Percentiles rank a stretch among this genome's conserved stretches.
Conservation (phyloP, 441 rosid genomes). For the Euphorbia celastroides region DNA sequence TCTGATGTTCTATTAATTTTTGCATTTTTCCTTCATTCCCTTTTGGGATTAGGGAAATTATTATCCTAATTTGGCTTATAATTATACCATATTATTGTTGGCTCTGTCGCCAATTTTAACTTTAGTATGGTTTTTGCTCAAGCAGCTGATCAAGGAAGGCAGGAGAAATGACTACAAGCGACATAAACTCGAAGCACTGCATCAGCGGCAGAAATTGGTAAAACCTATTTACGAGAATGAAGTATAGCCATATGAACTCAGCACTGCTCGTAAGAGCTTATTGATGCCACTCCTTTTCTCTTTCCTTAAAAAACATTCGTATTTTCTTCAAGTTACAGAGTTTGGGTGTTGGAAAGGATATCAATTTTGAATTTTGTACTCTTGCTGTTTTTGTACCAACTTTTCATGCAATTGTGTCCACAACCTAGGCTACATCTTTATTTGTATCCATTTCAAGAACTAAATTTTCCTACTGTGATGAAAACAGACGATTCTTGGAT, state of each 20-base stretch:
- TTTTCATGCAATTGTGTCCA: background rate
- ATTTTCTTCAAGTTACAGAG: background rate
- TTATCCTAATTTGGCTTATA: background rate
- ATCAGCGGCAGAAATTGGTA: constrained; percentile 97
- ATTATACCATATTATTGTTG: constrained; percentile 1
- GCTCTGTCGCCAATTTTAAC: no score
- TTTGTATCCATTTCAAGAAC: background rate
- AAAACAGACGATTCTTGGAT: background rate
- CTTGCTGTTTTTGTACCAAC: background rate
- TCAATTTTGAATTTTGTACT: background rate
- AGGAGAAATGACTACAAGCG: constrained; percentile 95
- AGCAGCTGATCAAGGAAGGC: constrained; percentile 91
- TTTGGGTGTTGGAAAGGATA: no score
- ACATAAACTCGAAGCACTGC: constrained; percentile 89
- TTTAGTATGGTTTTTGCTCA: constrained; percentile 4
- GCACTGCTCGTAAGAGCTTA: background rate
- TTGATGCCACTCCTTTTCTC: background rate
- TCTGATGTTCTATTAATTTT: background rate
- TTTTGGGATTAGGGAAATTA: background rate
- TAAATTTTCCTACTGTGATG: background rate
- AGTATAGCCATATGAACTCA: background rate
- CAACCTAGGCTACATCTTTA: background rate
- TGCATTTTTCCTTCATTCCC: background rate
- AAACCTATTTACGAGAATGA: background rate
- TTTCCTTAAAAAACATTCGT: background rate